Evolutionary conservation across 2,329 filamentous ascomycete species (phyloP), one percentile per base, ranked within the genome.

Genomic region (Penicillium sp.): DNA sequence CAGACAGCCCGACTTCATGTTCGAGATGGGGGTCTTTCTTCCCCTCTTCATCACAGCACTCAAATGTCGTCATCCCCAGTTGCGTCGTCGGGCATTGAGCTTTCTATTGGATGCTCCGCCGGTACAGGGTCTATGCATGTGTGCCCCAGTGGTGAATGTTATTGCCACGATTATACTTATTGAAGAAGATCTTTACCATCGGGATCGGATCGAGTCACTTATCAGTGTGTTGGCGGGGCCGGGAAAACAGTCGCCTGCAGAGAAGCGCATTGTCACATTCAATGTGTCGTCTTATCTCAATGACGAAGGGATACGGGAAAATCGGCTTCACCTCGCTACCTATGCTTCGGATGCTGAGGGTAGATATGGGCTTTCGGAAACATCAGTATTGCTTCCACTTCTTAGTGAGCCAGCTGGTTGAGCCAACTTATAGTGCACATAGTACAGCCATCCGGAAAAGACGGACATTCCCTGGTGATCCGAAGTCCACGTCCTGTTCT

Each of bases 21-120:
- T 63, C 10, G 60, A 63, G 36, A 57, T 54, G 45, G 58, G 60
- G 5, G 51, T 63, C 3, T 63, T 61, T 22, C 57, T 63, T 16
- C 59, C 60, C 10, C 57, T 58, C 7, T 61, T 61, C 24, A 60
- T 63, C 29, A 58, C 60, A 5, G 55, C 53, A 2, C 57, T 61
- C 11, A 61, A 60, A 34, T 61, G 55, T 22, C 54, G 54, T 2
- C 48, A 50, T 11, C 59, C 59, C 22, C 32, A 48, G n/a, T 5
- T 58, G 8, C 60, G 59, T 22, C 55, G 59, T 13, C 51, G 43
- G 13, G 60, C 57, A 5, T 47, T 63, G 14, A 42, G 10, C 6
- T 48, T 54, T n/a, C 39, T 61, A 3, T 31, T 44, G 22, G 50
- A 61, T 24, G 55, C 59, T 3, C 60, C 60, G 8, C 57, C 52